These are phyloP conservation scores for Lanzia echinophila DNA, from an alignment of 2,329 filamentous ascomycete genomes.

Conservation along the genomic window DNA sequence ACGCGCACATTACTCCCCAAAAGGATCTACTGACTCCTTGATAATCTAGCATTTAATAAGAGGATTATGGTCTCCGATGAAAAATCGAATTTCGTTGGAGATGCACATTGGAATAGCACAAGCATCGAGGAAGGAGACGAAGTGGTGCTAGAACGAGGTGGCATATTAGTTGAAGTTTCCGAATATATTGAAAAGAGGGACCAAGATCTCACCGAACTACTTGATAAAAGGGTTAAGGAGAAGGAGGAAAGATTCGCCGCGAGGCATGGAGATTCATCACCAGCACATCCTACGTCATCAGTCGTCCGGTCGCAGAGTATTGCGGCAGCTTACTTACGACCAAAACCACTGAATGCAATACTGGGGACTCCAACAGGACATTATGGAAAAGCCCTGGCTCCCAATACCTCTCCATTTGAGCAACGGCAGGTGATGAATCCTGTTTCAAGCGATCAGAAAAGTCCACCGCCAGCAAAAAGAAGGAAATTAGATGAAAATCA, in stretches of 20 bases:
- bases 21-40: too few relatives aligned
- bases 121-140: slow-evolving; percentile 78
- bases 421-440: slow-evolving; percentile 36
- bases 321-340: slow-evolving; percentile 41
- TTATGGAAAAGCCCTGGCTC: slow-evolving; percentile 52
- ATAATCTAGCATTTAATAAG: slow-evolving; percentile 62
- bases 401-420: slow-evolving; percentile 60
- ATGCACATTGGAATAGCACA: slow-evolving; percentile 69
- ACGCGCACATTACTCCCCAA: too few relatives aligned
- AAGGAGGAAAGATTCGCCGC: slow-evolving; percentile 41
- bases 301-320: slow-evolving; percentile 17
- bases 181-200: slow-evolving; percentile 66
- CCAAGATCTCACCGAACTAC: slow-evolving; percentile 69
- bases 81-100: slow-evolving; percentile 71
- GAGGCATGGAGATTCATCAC: slow-evolving; percentile 25
- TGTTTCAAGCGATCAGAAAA: slow-evolving; percentile 12
- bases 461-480: slow-evolving; percentile 36
- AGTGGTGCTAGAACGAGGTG: slow-evolving; percentile 67
- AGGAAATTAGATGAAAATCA: slow-evolving; percentile 34
- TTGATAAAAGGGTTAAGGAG: slow-evolving; percentile 61
- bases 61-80: slow-evolving; percentile 87
- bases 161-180: slow-evolving; percentile 71
- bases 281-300: slow-evolving; percentile 23
- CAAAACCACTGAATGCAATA: slow-evolving; percentile 55
- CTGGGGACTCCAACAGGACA: slow-evolving; percentile 55